These are phyloP conservation scores for Herpotrichia juniperi DNA, from an alignment of 2,329 filamentous ascomycete species.

Conservation along the genomic window DNA sequence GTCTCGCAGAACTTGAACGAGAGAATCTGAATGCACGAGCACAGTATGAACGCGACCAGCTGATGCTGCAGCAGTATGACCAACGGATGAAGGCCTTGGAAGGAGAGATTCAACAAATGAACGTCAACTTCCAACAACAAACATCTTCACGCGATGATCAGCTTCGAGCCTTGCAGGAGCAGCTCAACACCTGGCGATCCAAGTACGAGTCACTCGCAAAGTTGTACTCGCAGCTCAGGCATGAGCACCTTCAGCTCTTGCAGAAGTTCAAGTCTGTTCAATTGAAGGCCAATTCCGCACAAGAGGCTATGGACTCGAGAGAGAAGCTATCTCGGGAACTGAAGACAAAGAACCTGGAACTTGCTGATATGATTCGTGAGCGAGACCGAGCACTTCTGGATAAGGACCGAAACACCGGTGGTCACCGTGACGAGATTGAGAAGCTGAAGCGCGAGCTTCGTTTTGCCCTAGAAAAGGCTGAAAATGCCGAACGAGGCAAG, in stretches of 20 bases:
- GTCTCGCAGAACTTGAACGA: constrained; percentile 91
- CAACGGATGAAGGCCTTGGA: constrained; percentile 90
- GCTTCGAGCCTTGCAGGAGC: constrained; percentile 89
- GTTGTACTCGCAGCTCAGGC: constrained; percentile 92
- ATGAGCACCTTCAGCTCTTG: constrained; percentile 92
- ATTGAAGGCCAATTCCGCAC: constrained; percentile 93
- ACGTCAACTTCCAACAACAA: constrained; percentile 83
- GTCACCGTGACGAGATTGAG: constrained; percentile 90
- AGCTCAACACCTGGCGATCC: constrained; percentile 95
- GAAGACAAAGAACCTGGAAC: constrained; percentile 98
- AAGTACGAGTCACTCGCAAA: constrained; percentile 98
- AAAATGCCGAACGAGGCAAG: constrained; percentile 91
- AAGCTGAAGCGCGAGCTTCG: constrained; percentile 93
- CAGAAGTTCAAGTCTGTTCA: constrained; percentile 97
- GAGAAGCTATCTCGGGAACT: constrained; percentile 97
- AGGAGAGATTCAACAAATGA: constrained; percentile 81
- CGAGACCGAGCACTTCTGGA: constrained; percentile 92
- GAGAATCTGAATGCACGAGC: constrained; percentile 94
- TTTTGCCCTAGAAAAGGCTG: constrained; percentile 87
- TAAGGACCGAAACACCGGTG: constrained; percentile 83
- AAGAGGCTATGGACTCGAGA: constrained; percentile 92
- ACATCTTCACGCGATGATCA: constrained; percentile 91
- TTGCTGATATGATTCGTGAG: constrained; percentile 98
- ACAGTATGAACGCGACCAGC: constrained; percentile 95
- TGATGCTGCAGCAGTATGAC: constrained; percentile 97